Base-by-base conservation (phyloP, 2,329 filamentous ascomycete species). In the Nigrospora osmanthi region DNA sequence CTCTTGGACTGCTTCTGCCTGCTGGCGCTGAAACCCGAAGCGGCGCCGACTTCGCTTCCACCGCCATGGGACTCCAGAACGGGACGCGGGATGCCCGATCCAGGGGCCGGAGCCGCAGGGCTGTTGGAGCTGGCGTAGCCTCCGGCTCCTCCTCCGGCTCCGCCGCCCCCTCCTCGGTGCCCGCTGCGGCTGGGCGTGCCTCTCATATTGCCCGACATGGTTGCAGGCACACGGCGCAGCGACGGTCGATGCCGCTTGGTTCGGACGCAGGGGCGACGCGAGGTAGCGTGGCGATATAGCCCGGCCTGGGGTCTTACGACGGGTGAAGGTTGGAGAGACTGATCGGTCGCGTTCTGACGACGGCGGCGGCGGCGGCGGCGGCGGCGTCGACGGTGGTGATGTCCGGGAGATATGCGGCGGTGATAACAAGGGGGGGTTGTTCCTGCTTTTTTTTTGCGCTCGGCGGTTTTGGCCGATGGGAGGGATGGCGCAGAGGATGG, bases 1-100 rank as follows among this genome's bases (percentile, higher is more conserved):
- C 90, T 84, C 73, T 97, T 97, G 56, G 84, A 85, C 76, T 96
- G 91, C 72, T 96, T 96, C 67, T 93, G 87, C 61, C 93, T 83
- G 68, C 91, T 97, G 57, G 89, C 87, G 70, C 89, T 96, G 70
- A 96, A 79, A 28, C 55, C 56, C 35, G 86, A 83, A 45, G 88
- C 87, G 52, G 63, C 68, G 46, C 67, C 76, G 49, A 64, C 69
- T 56, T 86, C 85, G 68, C 71, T 80, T 6, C n/a, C 12, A 15
- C 35, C 14, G 17, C 30, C 31, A 44, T 74, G 70, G 47, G 65
- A 65, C 42, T 89, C 86, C 51, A 80, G 72, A 42, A 86, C 80
- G 38, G 86, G 86, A 57, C 87, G 78, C 55, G 85, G 85, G 60
- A 89, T 89, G 59, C 69, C 75, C 41, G 85, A 89, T 47, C 71